These are phyloP conservation scores for Casaregolazyma suthepensis DNA, from an alignment of 1,139 yeast genomes.

Conservation along the genomic window DNA sequence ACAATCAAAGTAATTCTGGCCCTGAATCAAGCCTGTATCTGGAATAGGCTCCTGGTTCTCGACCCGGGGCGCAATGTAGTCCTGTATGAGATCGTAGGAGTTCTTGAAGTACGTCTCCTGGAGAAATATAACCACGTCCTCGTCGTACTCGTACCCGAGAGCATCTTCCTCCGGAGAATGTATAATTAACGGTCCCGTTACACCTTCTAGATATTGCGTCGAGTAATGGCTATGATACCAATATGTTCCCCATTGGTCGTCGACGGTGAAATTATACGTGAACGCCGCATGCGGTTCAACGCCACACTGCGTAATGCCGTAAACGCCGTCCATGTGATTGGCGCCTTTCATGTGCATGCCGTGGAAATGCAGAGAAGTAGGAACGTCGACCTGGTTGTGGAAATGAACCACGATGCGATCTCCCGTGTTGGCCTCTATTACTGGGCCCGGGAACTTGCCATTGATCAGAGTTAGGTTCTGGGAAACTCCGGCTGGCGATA, in stretches of 20 bases:
- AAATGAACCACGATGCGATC: slow-evolving; percentile 58
- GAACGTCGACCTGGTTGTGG: slow-evolving; percentile 55
- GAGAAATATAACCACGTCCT: slow-evolving; percentile 55
- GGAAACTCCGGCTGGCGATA: slow-evolving; percentile 57
- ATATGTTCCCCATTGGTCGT: slow-evolving; percentile 67
- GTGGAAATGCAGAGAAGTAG: slow-evolving; percentile 76
- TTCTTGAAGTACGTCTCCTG: slow-evolving; percentile 73
- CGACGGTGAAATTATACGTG: slow-evolving; percentile 61
- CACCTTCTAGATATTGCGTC: slow-evolving; percentile 76
- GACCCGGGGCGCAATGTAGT: slow-evolving; percentile 61
- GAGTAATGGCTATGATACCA: slow-evolving; percentile 88
- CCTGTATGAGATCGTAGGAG: slow-evolving; percentile 43
- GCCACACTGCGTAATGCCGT: slow-evolving; percentile 74
- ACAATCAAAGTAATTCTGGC: slow-evolving; percentile 22
- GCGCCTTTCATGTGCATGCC: slow-evolving; percentile 68
- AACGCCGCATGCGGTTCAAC: slow-evolving; percentile 62
- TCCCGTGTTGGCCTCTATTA: slow-evolving; percentile 56
- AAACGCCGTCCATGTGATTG: slow-evolving; percentile 74
- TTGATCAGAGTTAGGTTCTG: slow-evolving; percentile 66
- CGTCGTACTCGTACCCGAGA: slow-evolving; percentile 49
- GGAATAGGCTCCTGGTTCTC: slow-evolving; percentile 92
- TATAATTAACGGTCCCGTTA: slow-evolving; percentile 67
- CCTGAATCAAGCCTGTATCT: slow-evolving; percentile 41
- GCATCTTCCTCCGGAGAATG: slow-evolving; percentile 39
- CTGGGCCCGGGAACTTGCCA: slow-evolving; percentile 75